A percentile compares a stretch with the other conserved stretches of the same genome.
Evolutionary conservation across 225 moss, liverwort and hornwort species (phyloP).

Genomic region (Lunularia cruciata): DNA sequence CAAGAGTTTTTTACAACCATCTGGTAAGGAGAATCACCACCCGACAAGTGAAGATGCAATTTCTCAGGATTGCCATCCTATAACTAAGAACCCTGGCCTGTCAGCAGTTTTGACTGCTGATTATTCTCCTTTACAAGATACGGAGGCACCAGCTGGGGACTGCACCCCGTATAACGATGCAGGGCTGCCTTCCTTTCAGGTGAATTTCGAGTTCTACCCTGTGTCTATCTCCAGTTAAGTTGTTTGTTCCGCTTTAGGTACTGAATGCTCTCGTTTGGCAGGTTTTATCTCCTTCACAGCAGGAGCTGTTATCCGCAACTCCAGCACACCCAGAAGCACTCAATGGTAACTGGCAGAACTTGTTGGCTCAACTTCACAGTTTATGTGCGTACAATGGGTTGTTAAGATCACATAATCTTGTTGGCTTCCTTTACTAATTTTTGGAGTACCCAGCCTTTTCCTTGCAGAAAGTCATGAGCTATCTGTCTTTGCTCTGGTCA

Average conservation of each 20-base stretch:
- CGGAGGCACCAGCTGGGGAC: neutral
- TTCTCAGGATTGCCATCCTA: neutral
- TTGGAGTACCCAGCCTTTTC: too few species aligned
- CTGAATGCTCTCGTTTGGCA: conserved; percentile 26
- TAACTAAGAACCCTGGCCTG: conserved; percentile 9
- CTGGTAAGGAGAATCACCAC: conserved; percentile 21
- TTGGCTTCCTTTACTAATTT: too few species aligned
- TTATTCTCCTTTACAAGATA: conserved; percentile 14
- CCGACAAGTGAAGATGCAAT: conserved; percentile 20
- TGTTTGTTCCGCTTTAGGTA: neutral
- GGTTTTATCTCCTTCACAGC: conserved; percentile 74
- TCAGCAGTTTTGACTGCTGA: conserved; percentile 27
- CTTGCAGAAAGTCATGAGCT: too few species aligned
- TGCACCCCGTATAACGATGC: conserved; percentile 3
- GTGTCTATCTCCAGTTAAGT: neutral
- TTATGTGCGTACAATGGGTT: conserved; percentile 7
- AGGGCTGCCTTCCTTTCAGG: conserved; percentile 20
- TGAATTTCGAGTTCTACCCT: neutral
- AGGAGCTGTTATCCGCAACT: conserved; percentile 69
- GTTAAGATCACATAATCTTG: too few species aligned
- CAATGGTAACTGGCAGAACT: conserved; percentile 39
- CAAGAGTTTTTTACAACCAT: conserved; percentile 25
- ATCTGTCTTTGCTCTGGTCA: too few species aligned
- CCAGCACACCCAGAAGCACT: conserved; percentile 82
- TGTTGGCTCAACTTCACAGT: neutral